Evolutionary conservation across 192 early-diverging fungal species (phyloP).

Genomic region (Oehlia diaphana): DNA sequence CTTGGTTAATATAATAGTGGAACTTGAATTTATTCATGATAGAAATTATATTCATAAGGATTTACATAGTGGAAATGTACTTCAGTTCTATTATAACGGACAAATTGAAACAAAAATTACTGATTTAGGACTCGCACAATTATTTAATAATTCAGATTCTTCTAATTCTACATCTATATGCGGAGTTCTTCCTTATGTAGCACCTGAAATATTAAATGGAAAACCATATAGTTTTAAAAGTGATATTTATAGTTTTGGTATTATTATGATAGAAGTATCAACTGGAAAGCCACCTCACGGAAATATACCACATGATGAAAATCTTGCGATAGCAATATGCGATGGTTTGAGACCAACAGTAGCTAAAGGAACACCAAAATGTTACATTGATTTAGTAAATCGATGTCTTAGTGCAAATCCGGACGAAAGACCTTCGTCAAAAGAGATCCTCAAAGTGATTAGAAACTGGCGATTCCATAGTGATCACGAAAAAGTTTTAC

Average conservation of each 20-base stretch:
- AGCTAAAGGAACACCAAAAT: neutral
- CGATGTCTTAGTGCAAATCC: neutral
- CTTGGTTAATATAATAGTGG: neutral
- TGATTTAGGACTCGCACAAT: constrained; percentile 26
- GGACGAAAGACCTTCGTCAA: neutral
- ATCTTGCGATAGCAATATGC: neutral
- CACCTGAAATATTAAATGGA: constrained; percentile 39
- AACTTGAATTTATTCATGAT: constrained; percentile 25
- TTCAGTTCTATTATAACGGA: neutral
- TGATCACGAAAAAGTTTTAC: too few species aligned
- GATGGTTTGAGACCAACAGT: neutral
- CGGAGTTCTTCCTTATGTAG: constrained; percentile 43
- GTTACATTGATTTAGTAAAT: neutral
- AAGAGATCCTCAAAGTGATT: too few species aligned
- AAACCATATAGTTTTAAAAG: constrained; percentile 35
- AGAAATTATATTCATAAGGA: constrained; percentile 38
- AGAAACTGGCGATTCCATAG: neutral
- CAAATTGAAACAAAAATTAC: constrained; percentile 16
- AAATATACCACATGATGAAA: neutral
- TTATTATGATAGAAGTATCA: constrained; percentile 44
- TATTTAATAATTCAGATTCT: neutral
- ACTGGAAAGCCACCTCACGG: constrained; percentile 35
- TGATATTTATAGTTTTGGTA: constrained; percentile 43
- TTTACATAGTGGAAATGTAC: constrained; percentile 22
- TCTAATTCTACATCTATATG: neutral